Percentiles rank a stretch among this genome's conserved stretches.
phyloP scores from a whole-genome alignment of 73 alveolate species.

The Effrenium voratum region DNA sequence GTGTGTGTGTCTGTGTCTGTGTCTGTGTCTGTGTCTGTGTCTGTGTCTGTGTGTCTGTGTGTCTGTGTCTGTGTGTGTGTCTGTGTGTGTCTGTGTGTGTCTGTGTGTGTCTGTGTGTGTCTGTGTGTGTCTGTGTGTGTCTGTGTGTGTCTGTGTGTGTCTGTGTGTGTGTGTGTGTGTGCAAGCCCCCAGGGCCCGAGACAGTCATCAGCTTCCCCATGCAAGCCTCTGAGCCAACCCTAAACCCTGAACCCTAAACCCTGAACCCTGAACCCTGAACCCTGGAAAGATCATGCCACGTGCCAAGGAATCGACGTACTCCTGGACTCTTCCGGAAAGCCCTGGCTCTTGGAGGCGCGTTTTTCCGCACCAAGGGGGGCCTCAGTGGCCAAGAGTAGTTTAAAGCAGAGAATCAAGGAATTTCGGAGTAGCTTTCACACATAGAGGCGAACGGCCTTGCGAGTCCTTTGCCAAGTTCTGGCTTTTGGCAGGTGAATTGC shows the following conservation, averaged over 20 bases:
- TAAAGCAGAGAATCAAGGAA: background rate
- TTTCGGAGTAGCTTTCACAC: background rate
- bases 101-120: background rate
- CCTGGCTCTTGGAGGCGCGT: constrained; percentile 93
- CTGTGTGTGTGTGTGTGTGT: background rate
- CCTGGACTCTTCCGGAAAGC: constrained; percentile 81
- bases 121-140: constrained; percentile 5
- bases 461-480: no score
- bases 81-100: background rate
- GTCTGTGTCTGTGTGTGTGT: background rate
- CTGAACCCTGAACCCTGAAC: background rate
- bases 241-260: background rate
- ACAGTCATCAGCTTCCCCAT: background rate
- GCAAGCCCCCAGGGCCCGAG: background rate
- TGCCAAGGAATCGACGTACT: constrained; percentile 49
- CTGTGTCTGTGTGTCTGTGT: background rate
- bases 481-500: constrained; percentile 83
- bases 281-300: background rate
- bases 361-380: no score
- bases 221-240: background rate
- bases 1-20: background rate
- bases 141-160: constrained; percentile 8
- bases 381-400: no score
- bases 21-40: background rate
- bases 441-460: background rate